Percentiles rank a stretch among this genome's conserved stretches.
Conservation (phyloP, 1,284 basidiomycete species). For the Ustilago bromivora region DNA sequence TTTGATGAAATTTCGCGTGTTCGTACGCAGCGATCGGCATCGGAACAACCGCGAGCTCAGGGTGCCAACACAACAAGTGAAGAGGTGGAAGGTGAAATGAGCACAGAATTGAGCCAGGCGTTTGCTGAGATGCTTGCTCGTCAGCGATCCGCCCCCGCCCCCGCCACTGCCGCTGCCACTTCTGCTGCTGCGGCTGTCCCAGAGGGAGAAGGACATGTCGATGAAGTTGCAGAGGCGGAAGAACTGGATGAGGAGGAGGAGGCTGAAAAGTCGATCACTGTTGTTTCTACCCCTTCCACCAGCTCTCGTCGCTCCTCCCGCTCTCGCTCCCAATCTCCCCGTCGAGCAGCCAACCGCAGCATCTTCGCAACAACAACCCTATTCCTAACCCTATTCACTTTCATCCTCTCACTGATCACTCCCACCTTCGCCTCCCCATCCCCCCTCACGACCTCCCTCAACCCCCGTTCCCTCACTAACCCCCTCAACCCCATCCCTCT, state of each 20-base stretch:
- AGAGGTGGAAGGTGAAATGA: neutral
- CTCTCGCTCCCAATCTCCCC: constrained; percentile 20
- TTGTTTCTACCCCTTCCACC: constrained; percentile 20
- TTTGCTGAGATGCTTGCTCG: constrained; percentile 35
- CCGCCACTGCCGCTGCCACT: neutral
- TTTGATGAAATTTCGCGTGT: constrained; percentile 30
- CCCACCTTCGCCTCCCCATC: constrained; percentile 18
- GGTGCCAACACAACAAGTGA: neutral
- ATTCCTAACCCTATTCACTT: constrained; percentile 31
- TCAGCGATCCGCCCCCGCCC: constrained; percentile 8
- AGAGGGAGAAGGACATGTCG: no score
- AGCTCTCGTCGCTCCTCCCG: constrained; percentile 5
- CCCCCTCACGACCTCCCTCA: neutral
- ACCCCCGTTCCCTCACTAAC: neutral
- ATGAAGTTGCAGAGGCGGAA: constrained; percentile 2
- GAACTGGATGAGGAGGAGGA: constrained; percentile 1
- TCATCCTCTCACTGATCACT: constrained; percentile 18
- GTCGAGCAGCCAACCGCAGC: constrained; percentile 4
- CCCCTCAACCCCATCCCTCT: neutral
- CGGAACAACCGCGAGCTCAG: neutral
- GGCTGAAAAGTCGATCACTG: constrained; percentile 16
- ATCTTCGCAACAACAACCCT: constrained; percentile 23
- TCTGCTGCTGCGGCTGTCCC: neutral
- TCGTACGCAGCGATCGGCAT: constrained; percentile 16
- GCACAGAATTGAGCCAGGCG: constrained; percentile 16